A percentile compares a stretch with the other conserved stretches of the same genome.
Evolutionary conservation across 768 basidiomycete genomes (phyloP).

Genomic region (Megacollybia marginata): DNA sequence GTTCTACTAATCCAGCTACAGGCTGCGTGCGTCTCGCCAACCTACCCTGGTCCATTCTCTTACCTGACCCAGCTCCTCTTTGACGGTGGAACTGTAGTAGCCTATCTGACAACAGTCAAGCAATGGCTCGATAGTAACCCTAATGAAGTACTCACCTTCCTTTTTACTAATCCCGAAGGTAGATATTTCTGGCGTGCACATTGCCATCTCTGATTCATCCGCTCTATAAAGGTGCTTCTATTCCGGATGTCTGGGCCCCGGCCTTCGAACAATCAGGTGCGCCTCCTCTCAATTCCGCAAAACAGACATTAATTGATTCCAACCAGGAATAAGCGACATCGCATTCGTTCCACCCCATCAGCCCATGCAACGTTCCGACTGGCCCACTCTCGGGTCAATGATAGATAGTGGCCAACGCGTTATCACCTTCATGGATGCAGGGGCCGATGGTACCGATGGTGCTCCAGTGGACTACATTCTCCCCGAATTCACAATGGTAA

Average conservation of each 20-base stretch:
- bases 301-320: neutral
- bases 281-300: neutral
- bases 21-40: neutral
- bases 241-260: conserved; percentile 25
- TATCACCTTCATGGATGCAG: conserved; percentile 41
- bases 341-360: conserved; percentile 28
- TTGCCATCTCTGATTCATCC: neutral
- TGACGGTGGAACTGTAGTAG: conserved; percentile 36
- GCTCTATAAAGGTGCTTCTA: conserved; percentile 9
- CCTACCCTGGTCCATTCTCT: neutral
- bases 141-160: conserved; percentile 37
- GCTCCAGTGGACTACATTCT: conserved; percentile 25
- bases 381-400: conserved; percentile 42
- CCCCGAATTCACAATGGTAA: conserved; percentile 32
- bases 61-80: conserved; percentile 30
- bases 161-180: conserved; percentile 41
- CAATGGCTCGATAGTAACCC: conserved; percentile 35
- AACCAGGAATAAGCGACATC: conserved; percentile 16
- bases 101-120: conserved; percentile 29
- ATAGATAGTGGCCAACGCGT: conserved; percentile 37
- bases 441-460: conserved; percentile 14
- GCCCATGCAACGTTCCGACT: conserved; percentile 21
- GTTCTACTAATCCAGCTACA: conserved; percentile 8
- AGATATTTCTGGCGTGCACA: conserved; percentile 1
- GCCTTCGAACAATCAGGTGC: conserved; percentile 27